These are phyloP conservation scores for Papilionanthe hybrid DNA, from an alignment of 116 monocot species.

Conservation along the genomic window DNA sequence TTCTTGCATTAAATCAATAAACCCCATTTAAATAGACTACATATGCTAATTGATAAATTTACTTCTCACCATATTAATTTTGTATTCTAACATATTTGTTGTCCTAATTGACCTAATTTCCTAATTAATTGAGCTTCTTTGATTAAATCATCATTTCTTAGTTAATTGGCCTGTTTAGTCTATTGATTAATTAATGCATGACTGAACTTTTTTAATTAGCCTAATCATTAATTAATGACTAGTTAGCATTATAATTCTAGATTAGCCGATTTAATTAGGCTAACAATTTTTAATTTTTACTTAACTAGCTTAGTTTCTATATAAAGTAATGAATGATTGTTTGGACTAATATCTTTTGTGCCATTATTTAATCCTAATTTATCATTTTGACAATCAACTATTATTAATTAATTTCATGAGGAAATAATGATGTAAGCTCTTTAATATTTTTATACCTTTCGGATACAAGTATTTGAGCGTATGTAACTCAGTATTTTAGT, in stretches of 20 bases:
- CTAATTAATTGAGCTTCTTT: background rate
- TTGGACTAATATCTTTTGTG: too few species aligned
- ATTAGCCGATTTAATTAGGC: too few species aligned
- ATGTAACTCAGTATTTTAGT: too few species aligned
- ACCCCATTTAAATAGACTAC: background rate
- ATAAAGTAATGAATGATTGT: too few species aligned
- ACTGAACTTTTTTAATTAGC: background rate
- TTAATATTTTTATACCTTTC: background rate
- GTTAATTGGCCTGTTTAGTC: background rate
- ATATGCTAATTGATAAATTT: background rate
- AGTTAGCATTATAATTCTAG: too few species aligned
- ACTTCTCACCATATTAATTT: background rate
- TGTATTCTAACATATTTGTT: too few species aligned
- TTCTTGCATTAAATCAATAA: background rate
- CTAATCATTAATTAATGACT: too few species aligned
- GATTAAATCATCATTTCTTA: background rate
- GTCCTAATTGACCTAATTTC: background rate
- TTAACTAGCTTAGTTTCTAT: too few species aligned
- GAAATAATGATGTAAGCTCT: background rate
- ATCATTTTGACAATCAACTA: too few species aligned
- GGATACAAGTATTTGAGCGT: background rate
- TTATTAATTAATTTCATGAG: background rate
- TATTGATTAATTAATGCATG: background rate
- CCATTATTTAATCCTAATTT: too few species aligned
- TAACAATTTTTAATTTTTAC: too few species aligned